Base-by-base conservation (phyloP, 306 rosid genomes). In the Hippophae tibetana region DNA sequence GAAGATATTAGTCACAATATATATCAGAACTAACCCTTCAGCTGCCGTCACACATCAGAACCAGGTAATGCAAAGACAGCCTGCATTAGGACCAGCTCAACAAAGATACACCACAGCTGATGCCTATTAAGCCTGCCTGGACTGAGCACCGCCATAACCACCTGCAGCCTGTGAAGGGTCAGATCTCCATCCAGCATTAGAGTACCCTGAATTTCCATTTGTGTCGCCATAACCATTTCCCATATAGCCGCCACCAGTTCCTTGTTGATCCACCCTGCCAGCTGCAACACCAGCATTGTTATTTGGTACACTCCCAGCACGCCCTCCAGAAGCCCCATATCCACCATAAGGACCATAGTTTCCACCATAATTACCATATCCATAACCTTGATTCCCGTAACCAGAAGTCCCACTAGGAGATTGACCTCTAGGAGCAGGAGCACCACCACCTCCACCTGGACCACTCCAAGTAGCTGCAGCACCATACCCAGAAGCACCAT, bases 351-450 rank as follows among this genome's bases (percentile, higher is more conserved):
- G 13, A 65, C 73, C 72, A 11, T 81, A 78, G 13, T 68, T 65
- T 13, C 73, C 83, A 23, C 82, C 68, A 57, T 74, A 74, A 61
- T 71, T 78, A 18, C 56, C 57, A 63, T 78, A 78, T 5, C 76
- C 75, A 23, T 69, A 74, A 62, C 74, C 79, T 47, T 72, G 78
- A 66, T 69, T 74, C 52, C 78, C 79, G 44, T 81, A 78, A 13
- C 79, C 83, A 51, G 86, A 72, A 53, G 74, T 72, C 25, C 71
- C 84, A 44, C 83, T 74, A 59, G 82, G 82, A 11, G 86, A 80
- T 64, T 80, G 85, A 59, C 78, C 83, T 69, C 86, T 74, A 10
- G 83, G 78, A 54, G 74, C 86, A 55, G 86, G 61, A 64, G 72
- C 57, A 54, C 64, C 70, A 52, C 69, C 84, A 58, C 76, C 74